Conservation (phyloP, 1,284 basidiomycete genomes). For the Fomitopsis schrenkii region DNA sequence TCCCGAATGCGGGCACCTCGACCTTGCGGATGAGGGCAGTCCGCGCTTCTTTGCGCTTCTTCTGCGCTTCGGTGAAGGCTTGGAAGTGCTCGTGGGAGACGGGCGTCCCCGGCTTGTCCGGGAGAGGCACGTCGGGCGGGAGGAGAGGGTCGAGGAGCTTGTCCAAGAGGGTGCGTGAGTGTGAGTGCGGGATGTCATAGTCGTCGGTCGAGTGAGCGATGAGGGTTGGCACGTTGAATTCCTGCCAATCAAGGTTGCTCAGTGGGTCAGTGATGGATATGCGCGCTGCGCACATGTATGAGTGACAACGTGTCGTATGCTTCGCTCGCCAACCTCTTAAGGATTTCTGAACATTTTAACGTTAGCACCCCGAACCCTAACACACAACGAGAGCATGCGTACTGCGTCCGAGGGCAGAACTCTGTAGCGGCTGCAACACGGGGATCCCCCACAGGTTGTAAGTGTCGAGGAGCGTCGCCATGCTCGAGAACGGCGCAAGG, state of each 20-base stretch:
- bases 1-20: slow-evolving; percentile 54
- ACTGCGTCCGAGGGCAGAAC: slow-evolving; percentile 72
- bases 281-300: slow-evolving; percentile 46
- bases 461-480: slow-evolving; percentile 62
- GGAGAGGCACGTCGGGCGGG: slow-evolving; percentile 42
- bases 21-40: slow-evolving; percentile 42
- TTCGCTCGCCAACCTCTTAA: slow-evolving; percentile 55
- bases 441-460: slow-evolving; percentile 72
- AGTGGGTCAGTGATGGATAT: slow-evolving; percentile 1
- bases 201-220: slow-evolving; percentile 83
- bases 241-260: slow-evolving; percentile 5
- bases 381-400: slow-evolving; percentile 25
- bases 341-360: slow-evolving; percentile 39
- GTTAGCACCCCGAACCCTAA: not conserved
- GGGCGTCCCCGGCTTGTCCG: slow-evolving; percentile 22
- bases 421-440: slow-evolving; percentile 64
- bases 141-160: slow-evolving; percentile 62
- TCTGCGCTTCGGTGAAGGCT: slow-evolving; percentile 17
- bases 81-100: slow-evolving; percentile 19
- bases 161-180: slow-evolving; percentile 73
- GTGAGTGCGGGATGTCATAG: slow-evolving; percentile 73
- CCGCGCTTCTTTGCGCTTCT: slow-evolving; percentile 29
- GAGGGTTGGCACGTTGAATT: slow-evolving; percentile 57
- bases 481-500: slow-evolving; percentile 74
- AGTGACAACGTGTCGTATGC: slow-evolving; percentile 63